Evolutionary conservation across 163 green algal genomes (phyloP).

Genomic region (Scenedesmus sp.): DNA sequence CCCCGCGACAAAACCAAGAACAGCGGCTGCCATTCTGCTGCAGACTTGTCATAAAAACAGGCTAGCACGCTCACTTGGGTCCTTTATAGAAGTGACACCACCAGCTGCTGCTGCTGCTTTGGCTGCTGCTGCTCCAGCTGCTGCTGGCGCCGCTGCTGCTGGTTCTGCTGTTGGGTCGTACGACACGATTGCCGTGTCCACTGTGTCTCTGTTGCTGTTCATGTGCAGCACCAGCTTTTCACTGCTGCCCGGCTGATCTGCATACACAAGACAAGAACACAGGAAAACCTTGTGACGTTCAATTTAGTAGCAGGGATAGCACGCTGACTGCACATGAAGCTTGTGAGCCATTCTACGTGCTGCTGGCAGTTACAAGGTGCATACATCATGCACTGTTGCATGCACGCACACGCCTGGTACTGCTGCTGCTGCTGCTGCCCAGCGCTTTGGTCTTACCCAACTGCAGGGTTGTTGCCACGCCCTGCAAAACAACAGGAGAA

Average conservation of each 20-base stretch:
- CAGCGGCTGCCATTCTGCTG: not conserved
- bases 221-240: conserved; percentile 1
- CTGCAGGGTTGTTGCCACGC: conserved; percentile 17
- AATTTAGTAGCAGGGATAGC: not conserved
- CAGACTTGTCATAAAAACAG: not conserved
- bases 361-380: not conserved
- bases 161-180: conserved; percentile 7
- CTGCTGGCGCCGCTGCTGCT: not conserved
- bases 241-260: not conserved
- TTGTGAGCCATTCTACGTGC: not conserved
- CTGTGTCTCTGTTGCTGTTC: conserved; percentile 39
- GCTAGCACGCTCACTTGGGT: conserved; percentile 14
- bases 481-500: not conserved
- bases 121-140: not conserved
- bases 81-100: not conserved
- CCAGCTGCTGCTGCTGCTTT: not conserved
- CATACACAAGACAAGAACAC: not conserved
- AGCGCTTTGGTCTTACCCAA: conserved; percentile 22
- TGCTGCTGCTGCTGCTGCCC: not conserved
- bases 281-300: not conserved
- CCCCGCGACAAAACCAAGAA: not conserved
- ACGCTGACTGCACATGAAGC: not conserved
- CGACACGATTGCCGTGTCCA: conserved; percentile 25
- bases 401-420: not conserved
- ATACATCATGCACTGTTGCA: not conserved